These are phyloP conservation scores for Astragalus glycyphyllos DNA, from an alignment of 306 rosid genomes.

Conservation along the genomic window DNA sequence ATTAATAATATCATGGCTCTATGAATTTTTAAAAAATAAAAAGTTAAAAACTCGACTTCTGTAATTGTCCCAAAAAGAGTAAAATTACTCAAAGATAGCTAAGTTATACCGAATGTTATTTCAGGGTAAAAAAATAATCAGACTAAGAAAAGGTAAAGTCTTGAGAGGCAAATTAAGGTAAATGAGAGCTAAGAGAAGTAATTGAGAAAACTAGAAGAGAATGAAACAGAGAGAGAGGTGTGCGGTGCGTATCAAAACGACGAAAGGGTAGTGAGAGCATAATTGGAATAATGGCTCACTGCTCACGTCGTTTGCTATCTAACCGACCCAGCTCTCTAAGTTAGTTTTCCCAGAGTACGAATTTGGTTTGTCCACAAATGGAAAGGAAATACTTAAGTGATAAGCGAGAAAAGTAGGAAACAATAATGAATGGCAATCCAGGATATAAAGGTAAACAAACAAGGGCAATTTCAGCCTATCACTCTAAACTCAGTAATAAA, in stretches of 20 bases:
- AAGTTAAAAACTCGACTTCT: no score
- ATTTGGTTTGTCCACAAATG: conserved; percentile 4
- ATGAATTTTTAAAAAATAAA: no score
- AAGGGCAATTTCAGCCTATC: conserved; percentile 27
- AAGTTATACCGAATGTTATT: background rate
- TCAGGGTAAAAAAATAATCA: background rate
- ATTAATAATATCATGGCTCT: background rate
- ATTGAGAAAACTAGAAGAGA: background rate
- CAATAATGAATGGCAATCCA: conserved; percentile 45
- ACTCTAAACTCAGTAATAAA: background rate
- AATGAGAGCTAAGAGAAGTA: background rate
- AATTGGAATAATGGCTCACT: no score
- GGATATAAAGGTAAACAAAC: background rate
- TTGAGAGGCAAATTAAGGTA: background rate
- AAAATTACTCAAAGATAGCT: background rate
- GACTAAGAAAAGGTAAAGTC: background rate
- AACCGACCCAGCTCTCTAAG: conserved; percentile 4
- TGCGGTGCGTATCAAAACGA: background rate
- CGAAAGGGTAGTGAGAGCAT: background rate
- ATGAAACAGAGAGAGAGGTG: background rate
- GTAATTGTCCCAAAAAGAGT: background rate
- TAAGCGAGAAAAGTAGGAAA: conserved; percentile 12
- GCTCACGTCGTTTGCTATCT: background rate
- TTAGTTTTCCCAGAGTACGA: conserved; percentile 14
- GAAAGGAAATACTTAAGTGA: background rate